Conservation (phyloP, 805 yeast genomes). For the Pichia eremophila region DNA sequence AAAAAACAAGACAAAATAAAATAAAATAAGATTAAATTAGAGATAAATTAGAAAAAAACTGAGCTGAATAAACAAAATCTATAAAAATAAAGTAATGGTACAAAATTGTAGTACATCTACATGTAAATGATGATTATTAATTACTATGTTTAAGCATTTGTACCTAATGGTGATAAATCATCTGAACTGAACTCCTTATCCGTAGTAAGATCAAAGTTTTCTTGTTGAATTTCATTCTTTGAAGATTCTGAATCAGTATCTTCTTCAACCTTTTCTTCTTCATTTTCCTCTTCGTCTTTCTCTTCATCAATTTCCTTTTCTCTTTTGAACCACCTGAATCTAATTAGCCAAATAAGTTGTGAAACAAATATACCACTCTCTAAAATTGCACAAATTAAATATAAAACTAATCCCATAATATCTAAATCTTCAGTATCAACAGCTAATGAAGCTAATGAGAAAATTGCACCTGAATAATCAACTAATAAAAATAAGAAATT, state of each 20-base stretch:
- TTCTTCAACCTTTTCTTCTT: neutral
- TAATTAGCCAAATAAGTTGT: slow-evolving; percentile 60
- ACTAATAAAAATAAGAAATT: slow-evolving; percentile 41
- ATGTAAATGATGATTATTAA: no score
- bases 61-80: no score
- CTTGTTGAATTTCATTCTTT: no score
- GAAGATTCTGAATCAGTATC: neutral
- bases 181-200: neutral
- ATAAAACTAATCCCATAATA: slow-evolving; percentile 69
- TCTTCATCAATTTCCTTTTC: neutral
- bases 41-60: no score
- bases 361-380: slow-evolving; percentile 71
- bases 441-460: slow-evolving; percentile 57
- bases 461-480: slow-evolving; percentile 46
- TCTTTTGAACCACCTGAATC: slow-evolving; percentile 25
- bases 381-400: slow-evolving; percentile 60
- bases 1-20: no score
- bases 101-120: no score
- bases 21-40: no score
- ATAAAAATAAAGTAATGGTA: no score
- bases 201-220: neutral
- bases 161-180: no score
- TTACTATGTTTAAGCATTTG: no score
- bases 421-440: slow-evolving; percentile 46
- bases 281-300: neutral